Base-by-base conservation (phyloP, 768 basidiomycete genomes). In the Candolleomyces aberdarensis region DNA sequence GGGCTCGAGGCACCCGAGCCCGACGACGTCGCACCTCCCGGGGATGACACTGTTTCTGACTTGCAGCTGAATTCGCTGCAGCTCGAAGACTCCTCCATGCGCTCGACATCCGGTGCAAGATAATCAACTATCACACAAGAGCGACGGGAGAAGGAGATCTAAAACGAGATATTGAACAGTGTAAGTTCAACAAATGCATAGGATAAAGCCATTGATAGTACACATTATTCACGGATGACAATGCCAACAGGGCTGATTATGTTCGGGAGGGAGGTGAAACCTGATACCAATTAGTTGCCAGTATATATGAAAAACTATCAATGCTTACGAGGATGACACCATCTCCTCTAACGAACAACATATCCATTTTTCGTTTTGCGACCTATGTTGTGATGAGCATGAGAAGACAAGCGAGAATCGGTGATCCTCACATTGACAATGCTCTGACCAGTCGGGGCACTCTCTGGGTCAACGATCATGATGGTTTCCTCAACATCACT, bases 401-500 rank as follows among this genome's bases (percentile, higher is more conserved):
- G 10, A 19, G 31, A 15, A 31, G 17, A 44, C 20, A 46, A 22
- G 40, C 41, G 39, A 48, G 31, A 61, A 46, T 17, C 19, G 36
- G 15, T 44, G 22, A 20, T 9, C 67, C 78, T 58, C 69, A 89
- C 89, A 67, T 88, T 90, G 10, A 94, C 86, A 22, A 85, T 82
- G 1, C 83, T 83, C 56, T 83, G 80, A 2, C 78, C 78, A 59
- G 82, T 81, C 8, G 80, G 74, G 11, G 77, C 84, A 47, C 82
- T 83, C 40, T 96, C 94, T n/a, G 82, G 76, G 65, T 98, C 95
- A n/a, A 98, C 94, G 63, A 97, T 82, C 85, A 96, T 91, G 63
- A 98, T 94, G 2, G 91, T 95, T 78, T 99, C 97, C 71, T 98
- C 96, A 15, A 98, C 97, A 70, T 98, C 93, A 68, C 93, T 95